Evolutionary conservation across 768 basidiomycete species (phyloP).

Genomic region (Auricularia sp.): DNA sequence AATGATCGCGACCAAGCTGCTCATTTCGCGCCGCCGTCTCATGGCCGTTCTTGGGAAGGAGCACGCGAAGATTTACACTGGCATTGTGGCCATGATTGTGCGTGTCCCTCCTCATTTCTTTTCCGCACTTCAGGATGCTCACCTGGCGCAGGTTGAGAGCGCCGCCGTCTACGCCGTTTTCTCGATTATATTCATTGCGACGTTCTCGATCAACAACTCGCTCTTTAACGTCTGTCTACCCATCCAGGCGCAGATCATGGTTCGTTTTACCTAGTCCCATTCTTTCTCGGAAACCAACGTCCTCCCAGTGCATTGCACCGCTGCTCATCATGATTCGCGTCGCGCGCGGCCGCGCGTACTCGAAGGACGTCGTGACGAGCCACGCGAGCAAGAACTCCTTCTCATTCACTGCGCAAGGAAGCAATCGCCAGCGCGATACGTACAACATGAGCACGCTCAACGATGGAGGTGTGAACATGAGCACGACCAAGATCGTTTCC

Average conservation of each 20-base stretch:
- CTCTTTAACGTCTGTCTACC: not conserved
- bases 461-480: too few relatives aligned
- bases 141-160: not conserved
- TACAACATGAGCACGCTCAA: too few relatives aligned
- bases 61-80: not conserved
- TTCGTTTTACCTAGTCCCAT: not conserved
- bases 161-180: not conserved
- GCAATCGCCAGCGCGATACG: too few relatives aligned
- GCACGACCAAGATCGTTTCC: too few relatives aligned
- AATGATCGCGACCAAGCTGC: not conserved
- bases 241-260: not conserved
- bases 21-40: not conserved
- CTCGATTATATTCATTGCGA: not conserved
- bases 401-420: too few relatives aligned
- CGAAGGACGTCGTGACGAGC: not conserved
- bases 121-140: too few relatives aligned
- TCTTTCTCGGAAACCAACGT: not conserved
- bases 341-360: not conserved
- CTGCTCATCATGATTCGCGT: not conserved
- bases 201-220: not conserved
- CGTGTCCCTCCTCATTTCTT: too few relatives aligned
- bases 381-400: too few relatives aligned
- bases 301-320: not conserved
- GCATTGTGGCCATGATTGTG: not conserved
- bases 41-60: not conserved